Evolutionary conservation across 2,329 filamentous ascomycete genomes (phyloP).

Genomic region (Pseudogymnoascus destructans): DNA sequence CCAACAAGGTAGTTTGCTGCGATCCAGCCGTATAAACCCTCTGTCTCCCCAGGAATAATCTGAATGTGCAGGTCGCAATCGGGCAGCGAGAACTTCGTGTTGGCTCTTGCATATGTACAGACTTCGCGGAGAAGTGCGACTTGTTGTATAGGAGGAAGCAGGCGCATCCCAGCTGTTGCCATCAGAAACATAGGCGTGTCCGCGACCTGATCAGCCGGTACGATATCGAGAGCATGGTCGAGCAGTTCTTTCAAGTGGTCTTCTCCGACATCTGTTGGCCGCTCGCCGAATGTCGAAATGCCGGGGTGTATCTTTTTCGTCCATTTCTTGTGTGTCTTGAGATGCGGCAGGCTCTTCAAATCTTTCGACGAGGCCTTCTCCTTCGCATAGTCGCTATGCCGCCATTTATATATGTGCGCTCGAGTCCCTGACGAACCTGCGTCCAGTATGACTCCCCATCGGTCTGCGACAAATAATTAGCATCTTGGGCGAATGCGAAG

Average conservation of each 20-base stretch:
- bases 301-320: constrained; percentile 91
- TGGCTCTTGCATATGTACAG: constrained; percentile 66
- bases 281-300: constrained; percentile 77
- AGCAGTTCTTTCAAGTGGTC: constrained; percentile 72
- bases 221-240: constrained; percentile 64
- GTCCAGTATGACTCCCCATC: constrained; percentile 92
- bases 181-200: constrained; percentile 91
- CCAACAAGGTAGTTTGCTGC: constrained; percentile 91
- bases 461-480: constrained; percentile 30
- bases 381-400: constrained; percentile 57
- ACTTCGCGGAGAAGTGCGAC: constrained; percentile 60
- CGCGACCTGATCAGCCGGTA: constrained; percentile 62
- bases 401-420: constrained; percentile 89
- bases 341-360: constrained; percentile 57
- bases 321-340: constrained; percentile 76
- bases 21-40: constrained; percentile 94
- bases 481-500: background rate
- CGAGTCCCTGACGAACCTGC: constrained; percentile 95
- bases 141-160: constrained; percentile 64
- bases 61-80: constrained; percentile 84
- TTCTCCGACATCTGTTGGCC: constrained; percentile 60
- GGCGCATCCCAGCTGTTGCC: constrained; percentile 87
- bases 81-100: constrained; percentile 73
- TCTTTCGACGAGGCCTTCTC: constrained; percentile 46
- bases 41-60: constrained; percentile 89